Conservation (phyloP, 768 basidiomycete genomes). For the Suillus tomentosus region DNA sequence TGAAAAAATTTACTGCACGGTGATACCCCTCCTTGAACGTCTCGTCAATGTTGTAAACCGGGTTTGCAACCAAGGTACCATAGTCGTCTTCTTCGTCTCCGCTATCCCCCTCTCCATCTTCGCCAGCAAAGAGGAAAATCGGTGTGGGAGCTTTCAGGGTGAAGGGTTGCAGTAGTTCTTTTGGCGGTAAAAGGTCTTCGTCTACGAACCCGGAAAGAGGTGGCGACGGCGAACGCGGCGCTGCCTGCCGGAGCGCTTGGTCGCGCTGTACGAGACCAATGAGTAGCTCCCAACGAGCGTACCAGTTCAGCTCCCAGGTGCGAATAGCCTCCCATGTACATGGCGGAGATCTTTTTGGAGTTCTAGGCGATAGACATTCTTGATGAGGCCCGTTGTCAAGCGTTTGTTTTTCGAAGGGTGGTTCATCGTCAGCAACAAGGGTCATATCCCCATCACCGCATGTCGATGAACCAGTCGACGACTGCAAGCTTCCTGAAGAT, state of each 20-base stretch:
- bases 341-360: not conserved
- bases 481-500: not conserved
- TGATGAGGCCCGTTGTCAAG: not conserved
- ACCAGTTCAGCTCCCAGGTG: constrained; percentile 51
- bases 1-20: constrained; percentile 29
- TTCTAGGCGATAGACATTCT: not conserved
- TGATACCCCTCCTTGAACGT: constrained; percentile 29
- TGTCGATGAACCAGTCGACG: constrained; percentile 3
- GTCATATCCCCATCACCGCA: constrained; percentile 43
- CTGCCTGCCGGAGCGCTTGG: constrained; percentile 17
- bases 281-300: constrained; percentile 56
- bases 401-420: not conserved
- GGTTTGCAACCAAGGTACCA: constrained; percentile 21
- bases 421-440: constrained; percentile 49
- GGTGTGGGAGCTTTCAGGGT: constrained; percentile 9
- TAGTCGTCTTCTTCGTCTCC: constrained; percentile 33
- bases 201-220: constrained; percentile 4
- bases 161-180: not conserved
- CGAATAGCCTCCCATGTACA: constrained; percentile 18
- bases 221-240: constrained; percentile 8
- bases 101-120: constrained; percentile 21
- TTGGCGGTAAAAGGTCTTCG: not conserved
- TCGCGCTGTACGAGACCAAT: constrained; percentile 42
- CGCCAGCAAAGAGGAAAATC: constrained; percentile 25
- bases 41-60: constrained; percentile 16